Percentiles rank a stretch among this genome's conserved stretches.
Evolutionary conservation across 805 yeast genomes (phyloP).

Genomic region (Wickerhamomyces chambardii): DNA sequence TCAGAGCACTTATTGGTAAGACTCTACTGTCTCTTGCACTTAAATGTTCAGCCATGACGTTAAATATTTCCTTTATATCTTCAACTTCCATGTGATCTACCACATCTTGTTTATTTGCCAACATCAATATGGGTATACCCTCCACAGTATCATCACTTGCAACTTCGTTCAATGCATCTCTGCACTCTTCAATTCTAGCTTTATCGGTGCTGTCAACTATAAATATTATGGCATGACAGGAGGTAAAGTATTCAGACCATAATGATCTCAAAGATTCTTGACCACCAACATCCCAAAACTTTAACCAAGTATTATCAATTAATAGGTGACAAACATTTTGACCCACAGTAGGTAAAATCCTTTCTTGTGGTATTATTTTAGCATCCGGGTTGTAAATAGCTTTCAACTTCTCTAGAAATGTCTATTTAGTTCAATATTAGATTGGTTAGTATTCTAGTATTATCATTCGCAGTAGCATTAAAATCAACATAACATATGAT

Average conservation of each 20-base stretch:
- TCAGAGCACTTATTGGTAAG: constrained; percentile 80
- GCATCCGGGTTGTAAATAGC: constrained; percentile 37
- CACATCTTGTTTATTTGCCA: constrained; percentile 90
- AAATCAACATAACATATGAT: too few species aligned
- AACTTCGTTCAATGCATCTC: constrained; percentile 43
- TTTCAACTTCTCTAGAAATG: constrained; percentile 61
- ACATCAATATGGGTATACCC: constrained; percentile 86
- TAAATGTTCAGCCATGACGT: constrained; percentile 72
- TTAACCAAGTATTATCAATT: constrained; percentile 35
- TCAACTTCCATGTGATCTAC: constrained; percentile 64
- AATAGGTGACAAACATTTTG: constrained; percentile 57
- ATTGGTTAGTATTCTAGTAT: not conserved
- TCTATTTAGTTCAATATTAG: constrained; percentile 18
- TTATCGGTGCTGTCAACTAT: constrained; percentile 89
- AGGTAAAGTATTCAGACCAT: constrained; percentile 83
- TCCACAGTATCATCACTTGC: constrained; percentile 55
- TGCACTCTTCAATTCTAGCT: constrained; percentile 75
- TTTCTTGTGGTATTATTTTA: constrained; percentile 38
- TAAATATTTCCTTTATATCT: constrained; percentile 75
- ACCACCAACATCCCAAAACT: constrained; percentile 97
- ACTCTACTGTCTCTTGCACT: constrained; percentile 90
- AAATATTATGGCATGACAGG: constrained; percentile 87
- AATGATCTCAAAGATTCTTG: constrained; percentile 75
- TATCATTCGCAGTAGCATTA: too few species aligned
- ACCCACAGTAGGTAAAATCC: constrained; percentile 90